phyloP scores from a whole-genome alignment of 169 alveolate genomes.

The Cyclospora cayetanensis region DNA sequence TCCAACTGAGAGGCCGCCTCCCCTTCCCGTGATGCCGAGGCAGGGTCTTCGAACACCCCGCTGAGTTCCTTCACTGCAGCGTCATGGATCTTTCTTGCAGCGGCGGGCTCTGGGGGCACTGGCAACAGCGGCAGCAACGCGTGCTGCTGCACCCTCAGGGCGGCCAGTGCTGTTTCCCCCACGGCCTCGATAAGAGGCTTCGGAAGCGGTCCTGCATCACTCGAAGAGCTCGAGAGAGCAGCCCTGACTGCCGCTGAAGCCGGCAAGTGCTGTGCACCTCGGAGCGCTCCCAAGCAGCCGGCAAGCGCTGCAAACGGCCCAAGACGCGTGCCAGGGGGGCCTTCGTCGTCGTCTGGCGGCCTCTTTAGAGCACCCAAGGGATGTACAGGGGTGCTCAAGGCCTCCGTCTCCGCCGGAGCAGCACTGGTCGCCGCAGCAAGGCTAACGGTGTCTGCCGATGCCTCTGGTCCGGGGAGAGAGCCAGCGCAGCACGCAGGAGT shows the following conservation, averaged over 20 bases:
- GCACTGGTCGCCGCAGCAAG: slow-evolving; percentile 12
- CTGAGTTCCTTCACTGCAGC: slow-evolving; percentile 6
- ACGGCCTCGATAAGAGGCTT: neutral
- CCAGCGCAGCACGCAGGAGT: slow-evolving; percentile 5
- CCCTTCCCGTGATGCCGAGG: neutral
- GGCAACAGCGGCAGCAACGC: slow-evolving; percentile 50
- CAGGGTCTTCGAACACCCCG: neutral
- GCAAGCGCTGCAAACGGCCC: neutral
- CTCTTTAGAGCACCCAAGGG: too few relatives aligned
- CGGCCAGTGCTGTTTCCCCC: neutral
- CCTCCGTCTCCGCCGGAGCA: neutral
- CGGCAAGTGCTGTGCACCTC: neutral
- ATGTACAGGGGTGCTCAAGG: too few relatives aligned
- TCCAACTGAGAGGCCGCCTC: neutral
- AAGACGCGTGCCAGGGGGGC: too few relatives aligned
- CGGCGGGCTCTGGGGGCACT: slow-evolving; percentile 18
- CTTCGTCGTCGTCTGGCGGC: too few relatives aligned
- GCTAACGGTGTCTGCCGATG: too few relatives aligned
- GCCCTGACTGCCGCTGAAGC: neutral
- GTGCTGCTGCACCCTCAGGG: slow-evolving; percentile 15
- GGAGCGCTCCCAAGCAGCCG: neutral
- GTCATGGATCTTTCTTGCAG: neutral
- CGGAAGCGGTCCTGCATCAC: neutral
- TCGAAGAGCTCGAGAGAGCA: neutral
- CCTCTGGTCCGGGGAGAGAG: too few relatives aligned